Base-by-base conservation (phyloP, 805 yeast genomes). In the Hagleromyces aurorensis region DNA sequence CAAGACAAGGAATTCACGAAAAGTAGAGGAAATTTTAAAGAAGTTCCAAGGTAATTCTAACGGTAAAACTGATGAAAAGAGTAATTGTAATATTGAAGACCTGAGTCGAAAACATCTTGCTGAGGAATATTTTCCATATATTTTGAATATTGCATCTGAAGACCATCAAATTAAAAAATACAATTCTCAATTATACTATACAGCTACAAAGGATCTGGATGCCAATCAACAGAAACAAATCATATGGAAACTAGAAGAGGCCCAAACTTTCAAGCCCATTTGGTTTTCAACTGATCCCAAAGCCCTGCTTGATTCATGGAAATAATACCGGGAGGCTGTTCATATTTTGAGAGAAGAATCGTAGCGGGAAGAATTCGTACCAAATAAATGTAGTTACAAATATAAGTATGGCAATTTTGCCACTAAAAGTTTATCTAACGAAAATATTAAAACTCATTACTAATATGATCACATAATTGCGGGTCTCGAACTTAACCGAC, bases 401-500 rank as follows among this genome's bases (percentile, higher is more conserved):
- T n/a, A n/a, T n/a, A n/a, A n/a, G n/a, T n/a, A n/a, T n/a, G n/a
- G n/a, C n/a, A n/a, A n/a, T n/a, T n/a, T n/a, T n/a, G n/a, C 10
- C 7, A 25, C 4, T 7, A 25, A 25, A n/a, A 16, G 7, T n/a
- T 8, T 13, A 25, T 15, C n/a, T 14, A 6, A 16, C 5, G 11
- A 10, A n/a, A n/a, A n/a, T n/a, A n/a, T n/a, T n/a, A n/a, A 8
- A 21, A 16, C 9, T n/a, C 16, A 14, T n/a, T 12, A 9, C 19
- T 14, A n/a, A n/a, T 16, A 11, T 22, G 16, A 9, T 36, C 44
- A 62, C 34, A 62, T 53, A 32, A 62, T 46, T 19, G 50, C 58
- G 3, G 65, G 44, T 20, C 51, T 45, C 3, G 61, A 46, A 13
- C 47, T 43, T 12, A 61, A 23, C 41, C 61, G 54, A 5, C 64